A percentile compares a stretch with the other conserved stretches of the same genome.
These are phyloP conservation scores for Pyricularia pennisetigena DNA, from an alignment of 2,329 filamentous ascomycete species.

Conservation along the genomic window DNA sequence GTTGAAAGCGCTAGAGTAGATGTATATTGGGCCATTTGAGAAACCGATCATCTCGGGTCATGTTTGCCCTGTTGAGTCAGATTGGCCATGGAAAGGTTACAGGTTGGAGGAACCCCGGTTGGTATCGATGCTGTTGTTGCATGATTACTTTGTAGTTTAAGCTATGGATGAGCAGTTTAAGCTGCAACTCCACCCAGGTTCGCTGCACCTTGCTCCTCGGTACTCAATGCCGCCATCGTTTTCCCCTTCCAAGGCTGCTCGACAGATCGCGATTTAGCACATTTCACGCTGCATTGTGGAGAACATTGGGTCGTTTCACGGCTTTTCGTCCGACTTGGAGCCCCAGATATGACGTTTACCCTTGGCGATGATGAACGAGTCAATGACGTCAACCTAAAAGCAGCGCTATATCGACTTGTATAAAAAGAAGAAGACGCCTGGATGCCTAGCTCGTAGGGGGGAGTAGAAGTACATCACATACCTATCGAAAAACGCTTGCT, in stretches of 20 bases:
- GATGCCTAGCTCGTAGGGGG: not conserved
- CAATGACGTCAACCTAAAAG: not conserved
- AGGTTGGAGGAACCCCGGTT: not conserved
- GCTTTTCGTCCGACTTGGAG: not conserved
- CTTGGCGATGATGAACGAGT: not conserved
- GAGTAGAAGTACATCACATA: not conserved
- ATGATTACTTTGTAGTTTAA: not conserved
- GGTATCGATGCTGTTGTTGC: not conserved
- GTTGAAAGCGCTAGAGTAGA: constrained; percentile 40
- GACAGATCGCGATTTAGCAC: not conserved
- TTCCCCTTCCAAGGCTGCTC: too few relatives aligned
- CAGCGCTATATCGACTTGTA: not conserved
- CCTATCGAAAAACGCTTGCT: not conserved
- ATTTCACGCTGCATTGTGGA: not conserved
- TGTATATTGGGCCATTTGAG: constrained; percentile 46
- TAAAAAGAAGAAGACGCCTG: not conserved
- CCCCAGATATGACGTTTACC: not conserved
- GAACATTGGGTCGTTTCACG: not conserved
- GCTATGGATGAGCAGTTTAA: not conserved
- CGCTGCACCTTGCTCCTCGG: too few relatives aligned
- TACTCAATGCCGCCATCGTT: not conserved
- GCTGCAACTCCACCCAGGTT: too few relatives aligned
- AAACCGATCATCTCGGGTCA: not conserved
- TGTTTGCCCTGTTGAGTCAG: too few relatives aligned
- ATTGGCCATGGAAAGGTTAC: too few relatives aligned